Conservation (phyloP, 345 rosid species). For the Pistacia vera region DNA sequence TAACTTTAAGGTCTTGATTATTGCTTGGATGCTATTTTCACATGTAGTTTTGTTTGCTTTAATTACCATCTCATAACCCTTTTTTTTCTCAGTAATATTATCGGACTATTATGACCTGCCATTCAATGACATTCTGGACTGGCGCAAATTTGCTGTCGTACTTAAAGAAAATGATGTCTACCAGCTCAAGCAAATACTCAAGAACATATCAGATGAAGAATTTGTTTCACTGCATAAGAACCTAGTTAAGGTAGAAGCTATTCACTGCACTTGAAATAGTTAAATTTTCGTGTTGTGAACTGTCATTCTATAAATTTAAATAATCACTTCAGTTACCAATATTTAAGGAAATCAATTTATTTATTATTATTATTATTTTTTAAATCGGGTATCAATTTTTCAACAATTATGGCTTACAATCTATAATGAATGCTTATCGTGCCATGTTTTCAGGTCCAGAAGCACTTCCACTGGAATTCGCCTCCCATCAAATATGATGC, state of each 20-base stretch:
- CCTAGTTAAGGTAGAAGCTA: slow-evolving; percentile 65
- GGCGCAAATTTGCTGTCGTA: slow-evolving; percentile 76
- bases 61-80: not conserved
- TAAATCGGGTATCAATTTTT: too few relatives aligned
- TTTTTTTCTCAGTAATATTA: slow-evolving; percentile 64
- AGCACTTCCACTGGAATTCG: slow-evolving; percentile 95
- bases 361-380: too few relatives aligned
- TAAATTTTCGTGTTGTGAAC: not conserved
- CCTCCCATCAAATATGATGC: slow-evolving; percentile 78
- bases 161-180: slow-evolving; percentile 75
- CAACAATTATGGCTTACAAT: not conserved
- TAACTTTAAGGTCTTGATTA: not conserved
- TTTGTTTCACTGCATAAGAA: slow-evolving; percentile 71
- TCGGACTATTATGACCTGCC: slow-evolving; percentile 91
- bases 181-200: slow-evolving; percentile 74
- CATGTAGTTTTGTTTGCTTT: not conserved
- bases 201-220: slow-evolving; percentile 66
- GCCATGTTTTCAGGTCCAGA: slow-evolving; percentile 64
- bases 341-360: not conserved
- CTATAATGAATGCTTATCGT: slow-evolving; percentile 15
- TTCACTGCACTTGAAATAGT: not conserved
- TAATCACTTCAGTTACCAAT: not conserved
- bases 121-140: slow-evolving; percentile 81
- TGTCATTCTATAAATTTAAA: not conserved
- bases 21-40: not conserved